A percentile compares a stretch with the other conserved stretches of the same genome.
These are phyloP conservation scores for Corynascus novoguineensis DNA, from an alignment of 495 filamentous ascomycete genomes.

Conservation along the genomic window DNA sequence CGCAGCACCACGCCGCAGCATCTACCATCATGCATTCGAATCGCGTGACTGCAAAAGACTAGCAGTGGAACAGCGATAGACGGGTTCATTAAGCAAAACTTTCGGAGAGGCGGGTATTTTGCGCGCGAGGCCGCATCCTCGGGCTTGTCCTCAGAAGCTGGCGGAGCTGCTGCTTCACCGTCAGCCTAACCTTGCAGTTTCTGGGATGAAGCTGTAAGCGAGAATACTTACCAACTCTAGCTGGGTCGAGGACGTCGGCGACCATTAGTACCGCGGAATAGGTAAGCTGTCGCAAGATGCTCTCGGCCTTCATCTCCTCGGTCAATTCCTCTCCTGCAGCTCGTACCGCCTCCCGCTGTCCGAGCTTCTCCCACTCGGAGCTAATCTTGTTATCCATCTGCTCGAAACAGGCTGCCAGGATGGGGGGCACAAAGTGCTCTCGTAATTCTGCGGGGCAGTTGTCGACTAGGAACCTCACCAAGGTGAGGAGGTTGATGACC, in stretches of 20 bases:
- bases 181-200: constrained; percentile 12
- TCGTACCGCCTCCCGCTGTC: constrained; percentile 47
- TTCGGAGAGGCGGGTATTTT: constrained; percentile 53
- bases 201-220: neutral
- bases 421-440: constrained; percentile 76
- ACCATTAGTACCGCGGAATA: constrained; percentile 88
- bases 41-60: constrained; percentile 82
- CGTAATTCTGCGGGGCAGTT: constrained; percentile 77
- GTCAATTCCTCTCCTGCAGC: constrained; percentile 64
- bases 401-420: constrained; percentile 73
- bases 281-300: constrained; percentile 88
- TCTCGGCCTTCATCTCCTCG: constrained; percentile 97
- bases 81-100: constrained; percentile 75
- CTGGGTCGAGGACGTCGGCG: constrained; percentile 76
- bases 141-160: neutral
- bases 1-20: constrained; percentile 80
- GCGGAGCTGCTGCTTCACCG: neutral
- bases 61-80: constrained; percentile 80
- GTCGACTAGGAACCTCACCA: constrained; percentile 81
- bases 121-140: neutral
- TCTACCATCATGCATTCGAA: constrained; percentile 85
- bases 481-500: constrained; percentile 79
- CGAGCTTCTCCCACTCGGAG: constrained; percentile 74
- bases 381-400: constrained; percentile 84
- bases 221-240: constrained; percentile 46